Conservation (phyloP, 345 rosid species). For the Eucalyptus tenuipes region DNA sequence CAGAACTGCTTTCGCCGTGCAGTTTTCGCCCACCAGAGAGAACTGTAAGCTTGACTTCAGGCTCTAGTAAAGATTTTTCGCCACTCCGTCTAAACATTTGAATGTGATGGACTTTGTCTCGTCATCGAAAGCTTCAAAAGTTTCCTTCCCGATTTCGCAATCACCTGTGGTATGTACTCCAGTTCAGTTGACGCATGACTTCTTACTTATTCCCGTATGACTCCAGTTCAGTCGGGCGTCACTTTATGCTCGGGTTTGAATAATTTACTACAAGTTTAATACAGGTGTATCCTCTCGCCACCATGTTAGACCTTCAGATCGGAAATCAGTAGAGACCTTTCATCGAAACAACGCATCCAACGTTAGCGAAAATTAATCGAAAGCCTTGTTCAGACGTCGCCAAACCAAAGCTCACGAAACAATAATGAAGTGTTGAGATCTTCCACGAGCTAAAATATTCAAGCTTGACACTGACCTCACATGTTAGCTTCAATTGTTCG, state of each 20-base stretch:
- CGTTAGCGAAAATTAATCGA: background rate
- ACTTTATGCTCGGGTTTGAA: background rate
- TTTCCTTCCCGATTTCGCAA: background rate
- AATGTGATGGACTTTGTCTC: background rate
- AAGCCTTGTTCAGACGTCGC: background rate
- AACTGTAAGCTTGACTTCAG: background rate
- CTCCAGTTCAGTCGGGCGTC: background rate
- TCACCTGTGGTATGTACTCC: background rate
- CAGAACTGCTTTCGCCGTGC: accelerated
- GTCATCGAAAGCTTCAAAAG: background rate
- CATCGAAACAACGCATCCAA: background rate
- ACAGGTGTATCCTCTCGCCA: background rate
- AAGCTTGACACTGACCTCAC: background rate
- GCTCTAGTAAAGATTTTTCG: background rate
- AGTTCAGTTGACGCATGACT: background rate
- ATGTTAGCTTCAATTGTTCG: background rate
- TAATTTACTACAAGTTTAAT: background rate
- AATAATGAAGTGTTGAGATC: background rate
- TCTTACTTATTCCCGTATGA: background rate
- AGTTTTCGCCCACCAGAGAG: background rate
- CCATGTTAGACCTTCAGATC: background rate
- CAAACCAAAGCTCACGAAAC: background rate
- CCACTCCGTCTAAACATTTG: background rate
- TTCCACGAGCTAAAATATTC: background rate
- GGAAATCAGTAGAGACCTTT: background rate